Conservation (phyloP, 768 basidiomycete genomes). For the Suillus hirtellus region DNA sequence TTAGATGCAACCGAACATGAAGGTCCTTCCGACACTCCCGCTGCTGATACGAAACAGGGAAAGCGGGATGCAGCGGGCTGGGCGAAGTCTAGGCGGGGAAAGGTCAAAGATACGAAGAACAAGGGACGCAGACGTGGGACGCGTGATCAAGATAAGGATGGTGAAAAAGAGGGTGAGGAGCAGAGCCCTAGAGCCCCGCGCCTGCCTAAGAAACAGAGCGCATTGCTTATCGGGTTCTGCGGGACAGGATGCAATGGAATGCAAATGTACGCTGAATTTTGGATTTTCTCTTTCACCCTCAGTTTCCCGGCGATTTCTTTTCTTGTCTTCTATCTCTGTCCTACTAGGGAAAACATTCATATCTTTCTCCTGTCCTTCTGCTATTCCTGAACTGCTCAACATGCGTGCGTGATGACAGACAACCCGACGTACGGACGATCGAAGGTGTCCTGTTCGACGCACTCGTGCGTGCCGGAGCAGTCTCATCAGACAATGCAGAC, state of each 20-base stretch:
- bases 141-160: constrained; percentile 35
- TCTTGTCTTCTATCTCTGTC: neutral
- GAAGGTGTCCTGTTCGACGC: constrained; percentile 90
- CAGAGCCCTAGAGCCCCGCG: constrained; percentile 46
- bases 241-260: constrained; percentile 92
- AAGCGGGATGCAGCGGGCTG: constrained; percentile 33
- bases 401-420: constrained; percentile 41
- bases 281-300: neutral
- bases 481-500: constrained; percentile 92
- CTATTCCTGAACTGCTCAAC: neutral
- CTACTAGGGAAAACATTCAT: neutral
- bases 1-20: neutral
- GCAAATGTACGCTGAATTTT: constrained; percentile 76
- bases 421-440: constrained; percentile 77
- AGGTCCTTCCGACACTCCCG: neutral
- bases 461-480: constrained; percentile 84
- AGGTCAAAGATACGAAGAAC: constrained; percentile 40
- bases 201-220: constrained; percentile 82
- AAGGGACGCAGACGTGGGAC: constrained; percentile 43
- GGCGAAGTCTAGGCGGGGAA: constrained; percentile 35
- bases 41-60: constrained; percentile 9
- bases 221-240: constrained; percentile 86
- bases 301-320: neutral
- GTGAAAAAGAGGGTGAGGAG: constrained; percentile 19
- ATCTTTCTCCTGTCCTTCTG: neutral